Evolutionary conservation across 169 alveolate species (phyloP), one percentile per base, ranked within the genome.

Genomic region (Plasmodium inui): DNA sequence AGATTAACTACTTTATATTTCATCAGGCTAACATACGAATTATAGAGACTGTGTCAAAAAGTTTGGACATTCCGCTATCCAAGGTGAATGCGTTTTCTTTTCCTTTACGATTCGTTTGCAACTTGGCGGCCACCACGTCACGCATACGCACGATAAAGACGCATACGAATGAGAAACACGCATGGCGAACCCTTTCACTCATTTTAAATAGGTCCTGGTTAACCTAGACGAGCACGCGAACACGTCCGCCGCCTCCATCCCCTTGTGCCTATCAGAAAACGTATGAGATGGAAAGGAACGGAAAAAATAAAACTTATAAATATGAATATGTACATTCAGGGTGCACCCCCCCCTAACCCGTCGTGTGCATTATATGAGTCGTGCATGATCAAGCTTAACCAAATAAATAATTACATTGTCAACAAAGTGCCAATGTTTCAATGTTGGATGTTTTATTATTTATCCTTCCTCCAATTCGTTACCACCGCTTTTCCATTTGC

Each of bases 1-100:
- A 96, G 3, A 89, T 96, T 39, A 96, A 96, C 81, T 96, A 96
- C 94, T 93, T 96, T 30, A 83, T 96, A 39, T 84, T 95, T 46
- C 97, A 96, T 74, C 97, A 96, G 83, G 96, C 97, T 34, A 96
- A 96, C 76, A 83, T 88, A 32, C 86, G 97, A 79, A 96, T 96
- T 90, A 91, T 96, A 61, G 95, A 95, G 71, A 94, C 97, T 30
- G 95, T 96, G 3, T 95, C 96, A 8, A 90, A 90, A 30, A 30
- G 95, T 9, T 83, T 96, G 85, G 46, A 71, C n/a, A 80, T 94
- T 72, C 94, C 97, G 8, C 22, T 73, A 37, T 89, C 95, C 34
- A 92, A 94, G 74, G 97, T 96, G 17, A 76, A 86, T 30, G 37
- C 22, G 12, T 67, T 67, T 67, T 28, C 39, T 67, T 67, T 28